Conservation (phyloP, 179 eudicot species). For the Drosera spatulata region DNA sequence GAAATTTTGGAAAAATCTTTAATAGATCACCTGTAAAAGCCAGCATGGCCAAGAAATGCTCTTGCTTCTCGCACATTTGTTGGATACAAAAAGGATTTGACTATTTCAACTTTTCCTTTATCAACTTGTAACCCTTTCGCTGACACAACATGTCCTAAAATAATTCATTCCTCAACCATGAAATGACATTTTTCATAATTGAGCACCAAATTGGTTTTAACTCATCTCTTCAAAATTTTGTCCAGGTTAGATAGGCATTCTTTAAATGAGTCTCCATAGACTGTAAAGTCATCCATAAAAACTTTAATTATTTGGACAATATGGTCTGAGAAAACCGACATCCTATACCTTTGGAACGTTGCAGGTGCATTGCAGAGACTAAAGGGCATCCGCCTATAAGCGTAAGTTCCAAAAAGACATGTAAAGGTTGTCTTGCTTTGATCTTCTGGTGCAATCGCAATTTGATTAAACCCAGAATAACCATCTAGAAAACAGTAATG, state of each 20-base stretch:
- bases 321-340: not conserved
- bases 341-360: not conserved
- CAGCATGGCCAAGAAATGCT: not conserved
- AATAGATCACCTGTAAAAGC: not conserved
- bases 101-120: not conserved
- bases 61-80: not conserved
- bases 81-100: not conserved
- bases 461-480: not conserved
- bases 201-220: too few relatives aligned
- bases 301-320: not conserved
- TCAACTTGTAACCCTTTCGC: not conserved
- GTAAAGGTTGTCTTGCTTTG: not conserved
- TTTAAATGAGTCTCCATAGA: not conserved
- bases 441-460: not conserved
- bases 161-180: constrained; percentile 4
- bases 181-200: constrained; percentile 6
- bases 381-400: not conserved
- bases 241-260: not conserved
- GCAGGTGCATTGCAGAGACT: not conserved
- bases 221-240: not conserved
- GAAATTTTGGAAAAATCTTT: too few relatives aligned
- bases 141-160: not conserved
- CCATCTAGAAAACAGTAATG: not conserved
- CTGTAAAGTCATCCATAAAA: not conserved
- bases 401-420: not conserved